A percentile compares a stretch with the other conserved stretches of the same genome.
Evolutionary conservation across 345 rosid genomes (phyloP).

Genomic region (Litchi chinensis): DNA sequence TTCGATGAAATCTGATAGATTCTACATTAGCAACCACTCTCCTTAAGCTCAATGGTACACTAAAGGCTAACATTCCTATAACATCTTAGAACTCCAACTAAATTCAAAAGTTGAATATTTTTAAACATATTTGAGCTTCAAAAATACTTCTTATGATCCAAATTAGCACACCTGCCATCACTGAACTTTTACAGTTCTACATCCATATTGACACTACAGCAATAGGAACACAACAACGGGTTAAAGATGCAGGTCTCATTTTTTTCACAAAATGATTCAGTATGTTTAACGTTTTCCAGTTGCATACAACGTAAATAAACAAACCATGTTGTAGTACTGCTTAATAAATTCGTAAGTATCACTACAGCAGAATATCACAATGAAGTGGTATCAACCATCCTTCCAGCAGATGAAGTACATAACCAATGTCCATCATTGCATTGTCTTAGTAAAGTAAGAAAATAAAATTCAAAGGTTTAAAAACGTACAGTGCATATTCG

Average conservation of each 20-base stretch:
- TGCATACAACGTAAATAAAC: neutral
- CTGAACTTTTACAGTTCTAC: neutral
- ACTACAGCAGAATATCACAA: too few relatives aligned
- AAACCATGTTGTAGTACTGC: neutral
- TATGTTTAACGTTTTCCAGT: neutral
- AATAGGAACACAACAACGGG: neutral
- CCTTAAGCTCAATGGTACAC: too few relatives aligned
- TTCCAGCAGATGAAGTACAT: too few relatives aligned
- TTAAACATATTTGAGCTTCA: neutral
- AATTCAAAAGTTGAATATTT: too few relatives aligned
- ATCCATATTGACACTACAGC: neutral
- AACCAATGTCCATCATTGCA: too few relatives aligned
- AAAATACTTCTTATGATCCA: neutral
- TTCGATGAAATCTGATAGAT: too few relatives aligned
- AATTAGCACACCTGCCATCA: neutral
- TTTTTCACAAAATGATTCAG: neutral
- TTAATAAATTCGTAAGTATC: neutral
- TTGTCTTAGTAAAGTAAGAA: too few relatives aligned
- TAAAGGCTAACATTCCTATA: too few relatives aligned
- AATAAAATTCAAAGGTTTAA: slow-evolving; percentile 2
- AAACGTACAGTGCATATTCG: slow-evolving; percentile 65
- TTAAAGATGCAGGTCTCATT: neutral
- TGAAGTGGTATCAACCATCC: too few relatives aligned
- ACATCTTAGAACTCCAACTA: too few relatives aligned
- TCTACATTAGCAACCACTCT: too few relatives aligned